These are phyloP conservation scores for Rauvolfia tetraphylla DNA, from an alignment of 257 asterid species.

Conservation along the genomic window DNA sequence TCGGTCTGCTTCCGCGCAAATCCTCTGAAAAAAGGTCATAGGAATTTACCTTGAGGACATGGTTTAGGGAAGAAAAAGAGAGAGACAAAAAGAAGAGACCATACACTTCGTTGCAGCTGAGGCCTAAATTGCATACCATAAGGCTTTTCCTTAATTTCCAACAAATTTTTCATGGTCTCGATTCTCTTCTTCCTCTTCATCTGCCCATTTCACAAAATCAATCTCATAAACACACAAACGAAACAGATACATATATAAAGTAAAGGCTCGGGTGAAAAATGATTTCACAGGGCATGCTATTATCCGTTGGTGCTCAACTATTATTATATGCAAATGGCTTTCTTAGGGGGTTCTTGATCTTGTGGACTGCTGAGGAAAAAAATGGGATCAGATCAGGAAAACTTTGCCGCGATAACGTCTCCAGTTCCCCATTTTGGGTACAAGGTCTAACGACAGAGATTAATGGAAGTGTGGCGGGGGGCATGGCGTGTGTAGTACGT, in stretches of 20 bases:
- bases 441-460: too few species aligned
- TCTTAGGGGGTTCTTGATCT: slow-evolving; percentile 4
- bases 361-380: background rate
- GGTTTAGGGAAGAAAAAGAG: background rate
- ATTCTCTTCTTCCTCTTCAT: slow-evolving; percentile 26
- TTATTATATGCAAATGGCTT: background rate
- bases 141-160: slow-evolving; percentile 17
- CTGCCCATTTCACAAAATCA: slow-evolving; percentile 7
- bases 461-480: too few species aligned
- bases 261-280: background rate
- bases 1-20: background rate
- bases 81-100: background rate
- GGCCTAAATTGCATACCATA: background rate
- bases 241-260: background rate
- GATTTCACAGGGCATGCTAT: background rate
- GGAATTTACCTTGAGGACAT: background rate
- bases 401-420: slow-evolving; percentile 3
- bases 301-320: background rate
- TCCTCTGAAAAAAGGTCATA: slow-evolving; percentile 3
- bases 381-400: background rate
- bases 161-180: slow-evolving; percentile 22
- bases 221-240: too few species aligned
- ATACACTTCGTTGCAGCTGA: slow-evolving; percentile 10
- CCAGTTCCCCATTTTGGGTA: background rate
- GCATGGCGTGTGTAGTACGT: too few species aligned